A percentile compares a stretch with the other conserved stretches of the same genome.
These are phyloP conservation scores for Pestalotiopsis sp. DNA, from an alignment of 2,329 filamentous ascomycete species.

Conservation along the genomic window DNA sequence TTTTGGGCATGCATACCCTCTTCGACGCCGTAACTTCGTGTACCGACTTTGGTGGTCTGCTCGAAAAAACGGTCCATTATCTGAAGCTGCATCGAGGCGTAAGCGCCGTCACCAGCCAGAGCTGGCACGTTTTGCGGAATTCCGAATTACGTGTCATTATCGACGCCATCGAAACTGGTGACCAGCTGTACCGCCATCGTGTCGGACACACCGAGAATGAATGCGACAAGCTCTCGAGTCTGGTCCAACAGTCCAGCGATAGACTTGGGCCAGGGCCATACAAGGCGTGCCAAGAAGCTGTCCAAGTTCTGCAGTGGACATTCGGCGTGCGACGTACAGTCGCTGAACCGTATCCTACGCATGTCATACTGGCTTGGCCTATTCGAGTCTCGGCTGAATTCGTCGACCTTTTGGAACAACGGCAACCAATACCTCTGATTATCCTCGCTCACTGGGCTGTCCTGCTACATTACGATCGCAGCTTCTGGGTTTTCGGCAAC, in stretches of 20 bases:
- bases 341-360: neutral
- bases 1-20: slow-evolving; percentile 6
- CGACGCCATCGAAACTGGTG: neutral
- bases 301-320: neutral
- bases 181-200: neutral
- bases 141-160: neutral
- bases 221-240: neutral
- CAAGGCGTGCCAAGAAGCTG: neutral
- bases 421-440: neutral
- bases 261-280: neutral
- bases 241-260: neutral
- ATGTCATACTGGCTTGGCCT: neutral
- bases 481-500: neutral
- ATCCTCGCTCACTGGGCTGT: neutral
- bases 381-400: neutral
- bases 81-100: neutral
- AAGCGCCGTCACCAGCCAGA: neutral
- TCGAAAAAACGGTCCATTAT: neutral
- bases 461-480: neutral
- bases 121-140: neutral
- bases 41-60: neutral
- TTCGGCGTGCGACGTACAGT: neutral
- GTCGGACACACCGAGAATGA: neutral
- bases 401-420: neutral
- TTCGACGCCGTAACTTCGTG: neutral